Evolutionary conservation across 1,284 basidiomycete species (phyloP).

Genomic region (Mycena sp.): DNA sequence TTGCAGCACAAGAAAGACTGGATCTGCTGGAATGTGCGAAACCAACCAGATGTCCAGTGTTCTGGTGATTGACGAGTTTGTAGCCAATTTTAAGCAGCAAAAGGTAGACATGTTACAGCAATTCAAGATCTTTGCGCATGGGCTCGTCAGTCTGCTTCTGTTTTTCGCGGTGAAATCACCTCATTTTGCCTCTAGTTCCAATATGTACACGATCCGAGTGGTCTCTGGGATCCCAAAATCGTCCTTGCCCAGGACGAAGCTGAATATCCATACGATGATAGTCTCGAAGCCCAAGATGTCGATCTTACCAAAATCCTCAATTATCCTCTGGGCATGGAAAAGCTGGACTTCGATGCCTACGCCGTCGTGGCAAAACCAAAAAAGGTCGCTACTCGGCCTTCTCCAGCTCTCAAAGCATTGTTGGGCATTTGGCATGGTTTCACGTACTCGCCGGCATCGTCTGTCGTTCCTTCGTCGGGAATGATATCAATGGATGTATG

Average conservation of each 20-base stretch:
- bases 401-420: not conserved
- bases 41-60: not conserved
- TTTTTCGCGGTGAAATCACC: not conserved
- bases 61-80: not conserved
- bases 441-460: not conserved
- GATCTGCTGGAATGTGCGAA: conserved; percentile 20
- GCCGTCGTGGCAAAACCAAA: not conserved
- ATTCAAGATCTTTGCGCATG: conserved; percentile 40
- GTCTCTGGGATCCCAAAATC: conserved; percentile 28
- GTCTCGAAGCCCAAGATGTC: conserved; percentile 24
- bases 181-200: conserved; percentile 19
- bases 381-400: not conserved
- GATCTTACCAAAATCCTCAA: conserved; percentile 25
- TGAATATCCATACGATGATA: conserved; percentile 19
- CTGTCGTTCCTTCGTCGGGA: not conserved
- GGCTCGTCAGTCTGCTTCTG: conserved; percentile 33
- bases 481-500: conserved; percentile 15
- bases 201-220: conserved; percentile 22
- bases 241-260: conserved; percentile 8
- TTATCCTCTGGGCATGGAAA: conserved; percentile 27
- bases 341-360: conserved; percentile 31
- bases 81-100: conserved; percentile 43
- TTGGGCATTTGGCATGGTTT: conserved; percentile 11
- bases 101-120: conserved; percentile 39
- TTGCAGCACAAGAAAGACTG: conserved; percentile 12